A percentile compares a stretch with the other conserved stretches of the same genome.
phyloP scores from a whole-genome alignment of 768 basidiomycete genomes.

The Daedalea quercina region DNA sequence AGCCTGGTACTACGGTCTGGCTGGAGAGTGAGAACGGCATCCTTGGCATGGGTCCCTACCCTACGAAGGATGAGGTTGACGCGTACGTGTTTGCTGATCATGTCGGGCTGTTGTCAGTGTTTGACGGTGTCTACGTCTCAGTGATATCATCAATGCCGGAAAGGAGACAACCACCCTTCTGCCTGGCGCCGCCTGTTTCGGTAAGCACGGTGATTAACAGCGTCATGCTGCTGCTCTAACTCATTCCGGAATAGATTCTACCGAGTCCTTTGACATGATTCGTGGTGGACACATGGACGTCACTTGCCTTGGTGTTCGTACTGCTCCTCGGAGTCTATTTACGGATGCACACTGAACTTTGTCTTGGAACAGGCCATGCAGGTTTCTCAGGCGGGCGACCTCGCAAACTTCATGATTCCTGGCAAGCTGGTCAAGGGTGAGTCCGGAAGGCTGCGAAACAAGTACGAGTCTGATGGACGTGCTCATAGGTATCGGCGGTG shows the following conservation, averaged over 20 bases:
- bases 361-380: conserved; percentile 69
- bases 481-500: conserved; percentile 76
- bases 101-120: not conserved
- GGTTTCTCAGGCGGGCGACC: conserved; percentile 85
- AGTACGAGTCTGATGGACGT: not conserved
- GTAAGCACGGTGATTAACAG: conserved; percentile 30
- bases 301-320: conserved; percentile 77
- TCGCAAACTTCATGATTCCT: conserved; percentile 97
- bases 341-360: not conserved
- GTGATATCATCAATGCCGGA: conserved; percentile 88
- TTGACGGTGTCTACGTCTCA: conserved; percentile 19
- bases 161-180: conserved; percentile 90
- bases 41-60: conserved; percentile 82
- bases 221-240: conserved; percentile 1
- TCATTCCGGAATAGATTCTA: conserved; percentile 52
- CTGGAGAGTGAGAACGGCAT: conserved; percentile 87
- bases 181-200: conserved; percentile 85
- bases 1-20: conserved; percentile 72
- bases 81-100: conserved; percentile 40
- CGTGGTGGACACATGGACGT: conserved; percentile 92
- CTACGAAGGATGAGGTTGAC: conserved; percentile 69
- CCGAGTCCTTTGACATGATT: conserved; percentile 94
- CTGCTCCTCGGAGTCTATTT: not conserved
- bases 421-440: conserved; percentile 81
- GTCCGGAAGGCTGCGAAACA: not conserved